phyloP scores from a whole-genome alignment of 257 asterid species.

The Penstemon eatonii region DNA sequence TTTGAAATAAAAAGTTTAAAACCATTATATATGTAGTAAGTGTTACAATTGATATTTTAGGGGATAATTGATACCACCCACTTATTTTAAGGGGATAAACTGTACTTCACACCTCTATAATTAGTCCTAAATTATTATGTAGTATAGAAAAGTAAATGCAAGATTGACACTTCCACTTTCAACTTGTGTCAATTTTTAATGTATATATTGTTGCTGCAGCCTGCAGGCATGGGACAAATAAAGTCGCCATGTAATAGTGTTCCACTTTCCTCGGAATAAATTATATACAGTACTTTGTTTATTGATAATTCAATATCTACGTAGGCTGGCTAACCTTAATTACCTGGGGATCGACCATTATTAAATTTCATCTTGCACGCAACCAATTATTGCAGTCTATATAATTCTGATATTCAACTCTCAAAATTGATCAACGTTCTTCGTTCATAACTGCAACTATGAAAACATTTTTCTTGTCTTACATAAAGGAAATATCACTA shows the following conservation, averaged over 20 bases:
- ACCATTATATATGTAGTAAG: too few relatives aligned
- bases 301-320: slow-evolving; percentile 1
- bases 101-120: too few relatives aligned
- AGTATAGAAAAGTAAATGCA: too few relatives aligned
- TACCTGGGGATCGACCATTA: not conserved
- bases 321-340: not conserved
- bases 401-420: not conserved
- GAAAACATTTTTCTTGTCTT: slow-evolving; percentile 28
- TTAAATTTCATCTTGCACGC: not conserved
- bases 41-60: too few relatives aligned
- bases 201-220: too few relatives aligned
- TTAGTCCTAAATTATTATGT: too few relatives aligned
- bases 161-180: too few relatives aligned
- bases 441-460: slow-evolving; percentile 17
- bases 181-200: too few relatives aligned
- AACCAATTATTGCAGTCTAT: not conserved
- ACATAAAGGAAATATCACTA: slow-evolving; percentile 12
- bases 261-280: too few relatives aligned
- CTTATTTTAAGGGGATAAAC: too few relatives aligned
- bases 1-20: too few relatives aligned
- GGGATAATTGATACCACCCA: too few relatives aligned
- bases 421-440: not conserved
- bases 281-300: slow-evolving; percentile 20
- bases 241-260: not conserved
- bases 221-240: slow-evolving; percentile 1